Conservation (phyloP, 352 stramenopile genomes). For the Phytophthora cactorum region DNA sequence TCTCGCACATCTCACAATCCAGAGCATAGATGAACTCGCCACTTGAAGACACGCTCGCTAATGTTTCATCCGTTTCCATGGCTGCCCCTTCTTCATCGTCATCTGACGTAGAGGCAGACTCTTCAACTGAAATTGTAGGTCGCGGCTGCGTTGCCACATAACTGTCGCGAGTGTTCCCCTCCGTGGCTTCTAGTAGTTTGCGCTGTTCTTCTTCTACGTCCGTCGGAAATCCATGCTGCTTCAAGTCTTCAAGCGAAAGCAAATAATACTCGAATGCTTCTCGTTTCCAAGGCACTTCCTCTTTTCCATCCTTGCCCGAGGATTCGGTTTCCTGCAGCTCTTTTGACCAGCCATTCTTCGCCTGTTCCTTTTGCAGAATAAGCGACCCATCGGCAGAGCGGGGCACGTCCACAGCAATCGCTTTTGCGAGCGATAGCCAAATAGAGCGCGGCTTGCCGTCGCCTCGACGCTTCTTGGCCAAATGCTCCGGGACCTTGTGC, state of each 20-base stretch:
- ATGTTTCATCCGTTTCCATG: constrained; percentile 34
- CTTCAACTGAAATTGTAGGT: constrained; percentile 13
- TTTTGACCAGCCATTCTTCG: constrained; percentile 4
- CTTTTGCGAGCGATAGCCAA: constrained; percentile 72
- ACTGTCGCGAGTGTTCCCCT: constrained; percentile 54
- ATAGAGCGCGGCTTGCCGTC: constrained; percentile 56
- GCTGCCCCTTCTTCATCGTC: constrained; percentile 25
- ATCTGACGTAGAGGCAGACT: constrained; percentile 9
- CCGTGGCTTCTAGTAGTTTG: constrained; percentile 53
- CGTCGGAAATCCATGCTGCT: constrained; percentile 73
- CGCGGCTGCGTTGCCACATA: constrained; percentile 63
- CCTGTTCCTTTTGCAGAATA: constrained; percentile 27
- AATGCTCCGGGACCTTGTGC: constrained; percentile 65
- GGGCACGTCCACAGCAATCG: constrained; percentile 58
- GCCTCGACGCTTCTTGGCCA: constrained; percentile 51
- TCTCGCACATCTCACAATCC: constrained; percentile 93
- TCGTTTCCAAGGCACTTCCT: constrained; percentile 17
- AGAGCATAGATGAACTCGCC: constrained; percentile 65
- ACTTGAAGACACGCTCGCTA: constrained; percentile 13
- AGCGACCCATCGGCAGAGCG: constrained; percentile 51
- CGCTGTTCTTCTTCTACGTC: constrained; percentile 69
- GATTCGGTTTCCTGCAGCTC: constrained; percentile 15
- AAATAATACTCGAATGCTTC: constrained; percentile 60
- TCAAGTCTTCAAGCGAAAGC: constrained; percentile 66
- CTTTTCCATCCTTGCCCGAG: constrained; percentile 8